Percentiles rank a stretch among this genome's conserved stretches.
phyloP scores from a whole-genome alignment of 2,329 filamentous ascomycete genomes.

The Fusarium praegraminearum region DNA sequence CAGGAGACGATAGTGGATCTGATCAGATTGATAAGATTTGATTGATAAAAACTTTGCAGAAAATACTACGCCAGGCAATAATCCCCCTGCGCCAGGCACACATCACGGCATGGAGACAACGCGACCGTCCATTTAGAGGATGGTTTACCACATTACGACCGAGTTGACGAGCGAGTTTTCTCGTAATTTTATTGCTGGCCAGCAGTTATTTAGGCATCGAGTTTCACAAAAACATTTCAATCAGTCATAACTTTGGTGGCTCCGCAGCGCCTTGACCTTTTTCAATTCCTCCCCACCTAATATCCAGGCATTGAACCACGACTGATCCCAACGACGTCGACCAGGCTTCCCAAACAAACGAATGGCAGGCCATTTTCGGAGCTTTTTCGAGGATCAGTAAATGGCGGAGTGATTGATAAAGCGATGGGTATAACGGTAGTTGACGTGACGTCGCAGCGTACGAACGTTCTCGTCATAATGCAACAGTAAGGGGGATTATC shows the following conservation, averaged over 20 bases:
- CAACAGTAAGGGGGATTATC: constrained; percentile 16
- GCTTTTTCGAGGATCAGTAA: background rate
- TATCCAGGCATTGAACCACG: background rate
- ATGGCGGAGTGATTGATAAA: background rate
- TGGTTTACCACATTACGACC: constrained; percentile 28
- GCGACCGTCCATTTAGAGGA: constrained; percentile 8
- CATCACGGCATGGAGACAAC: background rate
- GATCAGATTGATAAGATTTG: constrained; percentile 64
- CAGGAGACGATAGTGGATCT: constrained; percentile 52
- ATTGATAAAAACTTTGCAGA: constrained; percentile 56
- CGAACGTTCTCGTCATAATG: constrained; percentile 19
- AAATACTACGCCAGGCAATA: constrained; percentile 39
- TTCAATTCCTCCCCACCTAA: constrained; percentile 12
- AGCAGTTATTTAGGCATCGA: constrained; percentile 19
- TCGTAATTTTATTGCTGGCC: constrained; percentile 27
- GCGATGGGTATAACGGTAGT: constrained; percentile 9
- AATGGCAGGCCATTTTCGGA: background rate
- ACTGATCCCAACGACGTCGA: constrained; percentile 8
- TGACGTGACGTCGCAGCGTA: constrained; percentile 15
- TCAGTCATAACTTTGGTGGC: constrained; percentile 28
- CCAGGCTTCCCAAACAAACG: constrained; percentile 6
- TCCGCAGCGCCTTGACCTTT: constrained; percentile 26
- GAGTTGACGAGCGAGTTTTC: constrained; percentile 23
- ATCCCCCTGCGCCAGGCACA: constrained; percentile 40
- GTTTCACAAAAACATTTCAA: constrained; percentile 15